Evolutionary conservation across 345 rosid genomes (phyloP).

Genomic region (Syzygium aqueum): DNA sequence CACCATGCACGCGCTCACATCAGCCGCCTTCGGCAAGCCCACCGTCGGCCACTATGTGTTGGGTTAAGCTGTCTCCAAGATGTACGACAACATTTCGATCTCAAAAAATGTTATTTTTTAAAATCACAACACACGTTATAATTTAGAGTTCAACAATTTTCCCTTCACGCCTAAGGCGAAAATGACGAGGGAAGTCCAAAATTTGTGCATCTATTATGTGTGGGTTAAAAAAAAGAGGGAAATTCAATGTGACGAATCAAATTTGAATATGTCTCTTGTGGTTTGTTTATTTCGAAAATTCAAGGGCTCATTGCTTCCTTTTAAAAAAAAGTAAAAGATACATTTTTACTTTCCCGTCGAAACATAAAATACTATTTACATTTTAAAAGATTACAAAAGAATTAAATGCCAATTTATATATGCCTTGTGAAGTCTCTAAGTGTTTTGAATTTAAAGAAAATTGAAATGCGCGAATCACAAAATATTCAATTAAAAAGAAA

Average conservation of each 20-base stretch:
- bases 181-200: not conserved
- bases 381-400: not conserved
- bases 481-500: not conserved
- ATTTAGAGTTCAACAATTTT: not conserved
- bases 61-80: no score
- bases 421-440: not conserved
- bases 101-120: no score
- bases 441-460: not conserved
- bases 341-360: not conserved
- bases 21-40: no score
- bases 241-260: not conserved
- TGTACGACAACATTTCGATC: no score
- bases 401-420: not conserved
- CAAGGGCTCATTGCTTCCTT: not conserved
- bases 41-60: no score
- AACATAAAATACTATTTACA: not conserved
- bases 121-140: not conserved
- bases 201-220: not conserved
- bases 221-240: not conserved
- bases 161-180: not conserved
- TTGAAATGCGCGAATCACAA: not conserved
- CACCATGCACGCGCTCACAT: no score
- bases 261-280: not conserved
- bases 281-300: not conserved
- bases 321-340: not conserved